These are phyloP conservation scores for Chimonanthus praecox DNA, from an alignment of 164 flowering plant genomes.

Conservation along the genomic window DNA sequence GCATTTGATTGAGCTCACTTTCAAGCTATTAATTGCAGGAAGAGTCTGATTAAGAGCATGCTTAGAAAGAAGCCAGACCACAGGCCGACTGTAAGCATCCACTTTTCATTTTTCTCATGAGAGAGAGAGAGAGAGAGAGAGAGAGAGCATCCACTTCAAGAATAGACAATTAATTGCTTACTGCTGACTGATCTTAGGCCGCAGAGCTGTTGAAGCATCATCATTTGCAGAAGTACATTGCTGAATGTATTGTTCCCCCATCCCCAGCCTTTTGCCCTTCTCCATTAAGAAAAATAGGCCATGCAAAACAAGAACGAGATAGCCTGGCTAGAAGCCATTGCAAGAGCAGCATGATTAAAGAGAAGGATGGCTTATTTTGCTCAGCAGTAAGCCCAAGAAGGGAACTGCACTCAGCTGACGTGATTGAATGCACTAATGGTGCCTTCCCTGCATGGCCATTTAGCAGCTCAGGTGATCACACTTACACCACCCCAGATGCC, in stretches of 20 bases:
- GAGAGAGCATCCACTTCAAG: too few species aligned
- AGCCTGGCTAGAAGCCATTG: conserved; percentile 54
- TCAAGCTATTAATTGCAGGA: conserved; percentile 27
- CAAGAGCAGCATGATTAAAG: conserved; percentile 60
- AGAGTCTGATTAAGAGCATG: conserved; percentile 59
- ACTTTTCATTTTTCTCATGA: not conserved
- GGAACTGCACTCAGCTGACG: not conserved
- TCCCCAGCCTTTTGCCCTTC: conserved; percentile 22
- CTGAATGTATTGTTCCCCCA: conserved; percentile 41
- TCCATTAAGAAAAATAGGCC: conserved; percentile 42
- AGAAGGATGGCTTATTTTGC: conserved; percentile 35
- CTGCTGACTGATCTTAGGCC: conserved; percentile 32
- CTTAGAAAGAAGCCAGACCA: conserved; percentile 64
- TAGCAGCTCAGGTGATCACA: not conserved
- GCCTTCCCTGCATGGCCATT: not conserved
- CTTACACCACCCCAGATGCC: not conserved
- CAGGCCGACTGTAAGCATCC: conserved; percentile 56
- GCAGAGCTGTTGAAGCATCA: conserved; percentile 69
- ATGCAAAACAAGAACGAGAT: not conserved
- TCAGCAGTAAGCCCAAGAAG: not conserved
- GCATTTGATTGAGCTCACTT: not conserved
- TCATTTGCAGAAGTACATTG: conserved; percentile 64
- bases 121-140: too few species aligned
- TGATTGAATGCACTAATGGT: not conserved
- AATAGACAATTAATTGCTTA: too few species aligned